A percentile compares a stretch with the other conserved stretches of the same genome.
Evolutionary conservation across 2,329 filamentous ascomycete genomes (phyloP).

Genomic region (Colletotrichum lini): DNA sequence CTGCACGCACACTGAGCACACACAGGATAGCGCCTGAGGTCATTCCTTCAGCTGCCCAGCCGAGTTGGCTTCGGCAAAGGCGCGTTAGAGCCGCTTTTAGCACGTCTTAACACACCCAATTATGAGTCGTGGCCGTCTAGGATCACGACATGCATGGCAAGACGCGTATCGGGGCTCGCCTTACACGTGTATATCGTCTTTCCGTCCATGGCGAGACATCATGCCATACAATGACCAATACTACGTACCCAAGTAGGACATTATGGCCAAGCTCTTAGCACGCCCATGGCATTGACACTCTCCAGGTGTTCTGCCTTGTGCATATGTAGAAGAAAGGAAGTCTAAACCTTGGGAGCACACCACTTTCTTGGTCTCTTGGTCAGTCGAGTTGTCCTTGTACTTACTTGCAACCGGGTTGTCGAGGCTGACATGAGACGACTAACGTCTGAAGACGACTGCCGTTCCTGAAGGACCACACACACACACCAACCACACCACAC

Average conservation of each 20-base stretch:
- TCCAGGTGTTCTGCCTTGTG: too few relatives aligned
- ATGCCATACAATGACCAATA: too few relatives aligned
- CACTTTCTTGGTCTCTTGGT: conserved; percentile 1
- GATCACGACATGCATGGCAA: not conserved
- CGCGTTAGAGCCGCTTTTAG: conserved; percentile 21
- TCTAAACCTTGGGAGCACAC: not conserved
- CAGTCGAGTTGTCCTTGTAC: not conserved
- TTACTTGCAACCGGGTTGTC: not conserved
- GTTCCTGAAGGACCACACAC: conserved; percentile 14
- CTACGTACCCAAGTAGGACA: too few relatives aligned
- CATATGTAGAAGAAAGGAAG: too few relatives aligned
- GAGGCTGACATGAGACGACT: conserved; percentile 39
- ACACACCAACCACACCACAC: conserved; percentile 9
- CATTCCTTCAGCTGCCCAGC: not conserved
- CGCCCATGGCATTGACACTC: too few relatives aligned
- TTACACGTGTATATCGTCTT: too few relatives aligned
- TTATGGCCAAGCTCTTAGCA: too few relatives aligned
- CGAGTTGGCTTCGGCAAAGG: conserved; percentile 30
- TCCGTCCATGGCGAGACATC: too few relatives aligned
- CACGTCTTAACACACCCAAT: conserved; percentile 34
- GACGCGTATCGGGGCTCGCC: too few relatives aligned
- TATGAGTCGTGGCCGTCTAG: conserved; percentile 33
- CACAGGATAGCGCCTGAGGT: not conserved
- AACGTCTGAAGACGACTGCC: conserved; percentile 37
- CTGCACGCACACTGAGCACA: not conserved